These are phyloP conservation scores for Lecanicillium sp. DNA, from an alignment of 2,329 filamentous ascomycete genomes.

Conservation along the genomic window DNA sequence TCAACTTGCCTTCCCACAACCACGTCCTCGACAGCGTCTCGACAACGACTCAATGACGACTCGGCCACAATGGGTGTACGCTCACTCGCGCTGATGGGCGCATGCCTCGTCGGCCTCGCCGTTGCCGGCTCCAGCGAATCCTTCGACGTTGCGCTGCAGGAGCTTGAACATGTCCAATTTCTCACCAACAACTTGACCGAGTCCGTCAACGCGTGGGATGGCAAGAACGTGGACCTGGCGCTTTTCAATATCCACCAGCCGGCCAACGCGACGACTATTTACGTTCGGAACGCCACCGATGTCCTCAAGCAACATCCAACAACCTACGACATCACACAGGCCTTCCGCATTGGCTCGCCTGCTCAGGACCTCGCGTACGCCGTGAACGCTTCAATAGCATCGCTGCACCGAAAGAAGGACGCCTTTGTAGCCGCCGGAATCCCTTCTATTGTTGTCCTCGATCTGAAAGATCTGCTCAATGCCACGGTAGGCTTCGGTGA, in stretches of 20 bases:
- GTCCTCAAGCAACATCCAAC: no score
- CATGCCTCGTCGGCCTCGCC: no score
- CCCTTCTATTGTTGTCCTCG: background rate
- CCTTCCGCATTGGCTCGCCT: background rate
- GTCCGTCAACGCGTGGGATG: background rate
- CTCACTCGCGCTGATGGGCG: no score
- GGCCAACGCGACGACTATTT: background rate
- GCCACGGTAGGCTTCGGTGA: background rate
- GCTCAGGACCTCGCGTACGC: background rate
- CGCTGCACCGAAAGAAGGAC: background rate
- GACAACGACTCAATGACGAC: no score
- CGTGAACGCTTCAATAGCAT: background rate
- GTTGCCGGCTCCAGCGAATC: background rate
- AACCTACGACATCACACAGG: background rate
- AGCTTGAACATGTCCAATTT: background rate
- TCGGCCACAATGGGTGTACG: no score
- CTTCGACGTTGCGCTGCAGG: background rate
- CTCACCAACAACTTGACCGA: slow-evolving; percentile 1
- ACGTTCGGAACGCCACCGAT: background rate
- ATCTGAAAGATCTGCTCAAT: background rate
- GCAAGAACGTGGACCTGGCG: background rate
- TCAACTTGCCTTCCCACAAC: no score
- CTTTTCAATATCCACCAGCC: slow-evolving; percentile 1
- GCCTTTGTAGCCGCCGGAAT: background rate
- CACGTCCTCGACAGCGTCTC: no score